A percentile compares a stretch with the other conserved stretches of the same genome.
Conservation (phyloP, 169 alveolate species). For the Plasmodium falciparum region DNA sequence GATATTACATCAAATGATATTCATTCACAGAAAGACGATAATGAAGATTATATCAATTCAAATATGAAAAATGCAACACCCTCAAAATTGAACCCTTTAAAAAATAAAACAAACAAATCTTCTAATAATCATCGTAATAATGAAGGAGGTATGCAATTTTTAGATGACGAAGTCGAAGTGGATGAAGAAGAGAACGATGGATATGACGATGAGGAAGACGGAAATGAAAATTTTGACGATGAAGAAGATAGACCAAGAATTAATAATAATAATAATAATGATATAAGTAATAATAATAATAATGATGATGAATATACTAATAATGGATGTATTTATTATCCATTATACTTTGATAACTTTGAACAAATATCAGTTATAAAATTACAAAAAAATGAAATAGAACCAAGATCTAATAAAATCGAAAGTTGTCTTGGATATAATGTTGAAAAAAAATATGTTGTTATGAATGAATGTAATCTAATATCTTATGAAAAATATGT, state of each 20-base stretch:
- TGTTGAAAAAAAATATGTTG: slow-evolving; percentile 72
- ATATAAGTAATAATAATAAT: slow-evolving; percentile 4
- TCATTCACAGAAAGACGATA: too few relatives aligned
- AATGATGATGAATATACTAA: slow-evolving; percentile 1
- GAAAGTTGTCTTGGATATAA: slow-evolving; percentile 78
- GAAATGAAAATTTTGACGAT: not conserved
- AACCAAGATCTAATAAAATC: slow-evolving; percentile 72
- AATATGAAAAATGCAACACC: not conserved
- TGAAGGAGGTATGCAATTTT: not conserved
- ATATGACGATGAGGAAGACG: slow-evolving; percentile 6
- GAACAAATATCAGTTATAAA: slow-evolving; percentile 76
- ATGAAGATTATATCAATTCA: too few relatives aligned
- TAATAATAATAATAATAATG: not conserved
- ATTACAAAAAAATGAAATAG: slow-evolving; percentile 65
- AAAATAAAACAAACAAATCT: not conserved
- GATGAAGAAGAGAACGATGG: not conserved
- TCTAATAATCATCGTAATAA: not conserved
- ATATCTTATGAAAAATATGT: slow-evolving; percentile 71
- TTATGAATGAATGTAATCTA: slow-evolving; percentile 64
- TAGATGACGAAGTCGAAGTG: not conserved
- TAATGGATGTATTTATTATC: slow-evolving; percentile 31
- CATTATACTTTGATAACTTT: slow-evolving; percentile 68
- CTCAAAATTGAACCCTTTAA: too few relatives aligned
- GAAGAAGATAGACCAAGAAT: not conserved
- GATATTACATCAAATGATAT: too few relatives aligned